Evolutionary conservation across 2,329 filamentous ascomycete species (phyloP).

Genomic region (Aphanocladium album): DNA sequence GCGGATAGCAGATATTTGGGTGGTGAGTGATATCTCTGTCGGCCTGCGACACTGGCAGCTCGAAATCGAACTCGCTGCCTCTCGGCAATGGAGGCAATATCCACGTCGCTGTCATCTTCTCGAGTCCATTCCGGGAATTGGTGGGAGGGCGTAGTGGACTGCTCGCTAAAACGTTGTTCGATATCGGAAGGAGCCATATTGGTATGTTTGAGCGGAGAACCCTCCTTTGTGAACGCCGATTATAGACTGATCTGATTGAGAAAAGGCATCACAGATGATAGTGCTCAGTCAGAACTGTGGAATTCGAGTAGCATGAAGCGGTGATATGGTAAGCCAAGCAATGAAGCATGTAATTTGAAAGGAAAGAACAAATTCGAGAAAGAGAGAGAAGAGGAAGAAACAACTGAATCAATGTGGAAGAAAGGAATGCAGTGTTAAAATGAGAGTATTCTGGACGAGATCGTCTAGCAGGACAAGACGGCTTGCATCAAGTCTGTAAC

Average conservation of each 20-base stretch:
- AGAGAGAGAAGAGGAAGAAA: constrained; percentile 10
- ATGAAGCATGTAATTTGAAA: constrained; percentile 2
- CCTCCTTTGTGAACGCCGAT: not conserved
- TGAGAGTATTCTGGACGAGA: constrained; percentile 12
- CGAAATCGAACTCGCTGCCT: constrained; percentile 5
- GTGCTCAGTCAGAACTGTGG: not conserved
- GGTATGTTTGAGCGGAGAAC: not conserved
- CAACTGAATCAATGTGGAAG: constrained; percentile 17
- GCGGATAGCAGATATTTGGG: not conserved
- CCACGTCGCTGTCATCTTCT: constrained; percentile 10
- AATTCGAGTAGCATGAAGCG: not conserved
- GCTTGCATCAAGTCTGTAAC: constrained; percentile 13
- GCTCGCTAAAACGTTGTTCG: not conserved
- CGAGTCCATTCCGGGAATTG: constrained; percentile 7
- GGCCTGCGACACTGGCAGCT: constrained; percentile 2
- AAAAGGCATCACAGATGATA: constrained; percentile 8
- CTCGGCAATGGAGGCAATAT: constrained; percentile 5
- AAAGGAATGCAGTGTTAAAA: constrained; percentile 17
- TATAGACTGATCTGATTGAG: not conserved
- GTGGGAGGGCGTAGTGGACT: not conserved
- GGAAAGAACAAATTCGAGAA: not conserved
- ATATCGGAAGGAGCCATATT: constrained; percentile 7
- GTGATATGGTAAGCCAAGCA: not conserved
- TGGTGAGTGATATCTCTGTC: not conserved
- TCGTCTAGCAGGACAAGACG: constrained; percentile 7